These are phyloP conservation scores for Brettanomyces bruxellensis DNA, from an alignment of 805 yeast species.

Conservation along the genomic window DNA sequence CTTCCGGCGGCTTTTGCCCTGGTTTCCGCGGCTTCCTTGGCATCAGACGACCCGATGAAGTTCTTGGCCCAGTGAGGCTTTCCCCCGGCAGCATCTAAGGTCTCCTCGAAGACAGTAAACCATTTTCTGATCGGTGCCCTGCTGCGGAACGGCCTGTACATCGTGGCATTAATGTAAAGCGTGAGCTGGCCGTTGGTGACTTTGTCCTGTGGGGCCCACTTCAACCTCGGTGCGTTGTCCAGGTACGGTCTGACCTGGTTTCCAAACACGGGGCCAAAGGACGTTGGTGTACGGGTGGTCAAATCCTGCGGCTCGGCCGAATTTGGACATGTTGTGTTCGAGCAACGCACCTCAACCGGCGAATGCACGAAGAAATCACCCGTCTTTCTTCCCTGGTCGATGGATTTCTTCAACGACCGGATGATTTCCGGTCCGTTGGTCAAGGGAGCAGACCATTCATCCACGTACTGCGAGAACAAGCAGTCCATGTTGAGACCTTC, in stretches of 20 bases:
- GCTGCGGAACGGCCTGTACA: conserved; percentile 86
- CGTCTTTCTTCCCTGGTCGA: conserved; percentile 46
- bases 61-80: conserved; percentile 99
- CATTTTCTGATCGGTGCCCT: conserved; percentile 69
- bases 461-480: conserved; percentile 83
- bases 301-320: conserved; percentile 35
- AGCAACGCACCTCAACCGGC: conserved; percentile 90
- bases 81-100: conserved; percentile 73
- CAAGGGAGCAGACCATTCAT: conserved; percentile 96
- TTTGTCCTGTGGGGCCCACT: conserved; percentile 43
- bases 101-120: conserved; percentile 76
- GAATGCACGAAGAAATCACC: conserved; percentile 83
- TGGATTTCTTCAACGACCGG: conserved; percentile 49
- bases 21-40: conserved; percentile 30
- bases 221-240: conserved; percentile 68
- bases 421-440: conserved; percentile 67
- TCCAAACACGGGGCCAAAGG: conserved; percentile 79
- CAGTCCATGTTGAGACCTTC: conserved; percentile 95
- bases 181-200: conserved; percentile 72
- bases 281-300: conserved; percentile 36
- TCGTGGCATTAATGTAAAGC: conserved; percentile 83
- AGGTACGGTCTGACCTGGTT: conserved; percentile 73
- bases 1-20: conserved; percentile 27
- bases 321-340: conserved; percentile 60
- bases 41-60: conserved; percentile 52